These are phyloP conservation scores for Fusarium sp. DNA, from an alignment of 2,329 filamentous ascomycete genomes.

Conservation along the genomic window DNA sequence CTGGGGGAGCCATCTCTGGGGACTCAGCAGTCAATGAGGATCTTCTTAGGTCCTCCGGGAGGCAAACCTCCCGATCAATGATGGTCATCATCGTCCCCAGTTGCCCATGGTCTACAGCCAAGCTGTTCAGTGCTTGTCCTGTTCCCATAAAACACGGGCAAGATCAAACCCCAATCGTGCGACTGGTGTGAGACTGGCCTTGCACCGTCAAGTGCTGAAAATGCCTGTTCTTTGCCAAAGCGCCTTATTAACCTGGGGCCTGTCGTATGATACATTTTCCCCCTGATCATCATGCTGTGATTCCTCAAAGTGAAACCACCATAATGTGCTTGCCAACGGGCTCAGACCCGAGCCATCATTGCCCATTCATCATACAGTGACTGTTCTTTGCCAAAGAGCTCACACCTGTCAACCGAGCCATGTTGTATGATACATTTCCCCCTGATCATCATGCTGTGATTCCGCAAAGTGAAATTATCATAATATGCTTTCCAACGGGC, in stretches of 20 bases:
- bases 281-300: background rate
- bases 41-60: slow-evolving; percentile 1
- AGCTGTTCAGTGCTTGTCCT: background rate
- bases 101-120: background rate
- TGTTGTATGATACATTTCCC: background rate
- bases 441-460: background rate
- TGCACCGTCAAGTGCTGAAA: background rate
- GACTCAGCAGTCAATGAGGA: slow-evolving; percentile 20
- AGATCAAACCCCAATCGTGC: background rate
- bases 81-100: background rate
- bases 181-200: background rate
- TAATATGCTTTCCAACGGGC: background rate
- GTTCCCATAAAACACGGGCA: background rate
- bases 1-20: slow-evolving; percentile 23
- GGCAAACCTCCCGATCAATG: background rate
- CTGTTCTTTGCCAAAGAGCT: background rate
- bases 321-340: background rate
- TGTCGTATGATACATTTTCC: background rate
- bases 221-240: background rate
- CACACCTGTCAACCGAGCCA: no score
- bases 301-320: background rate
- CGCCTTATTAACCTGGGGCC: background rate
- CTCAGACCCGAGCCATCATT: background rate
- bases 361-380: background rate
- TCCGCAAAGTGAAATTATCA: background rate